A percentile compares a stretch with the other conserved stretches of the same genome.
Evolutionary conservation across 2,329 filamentous ascomycete genomes (phyloP).

Genomic region (Hypoxylon sp.): DNA sequence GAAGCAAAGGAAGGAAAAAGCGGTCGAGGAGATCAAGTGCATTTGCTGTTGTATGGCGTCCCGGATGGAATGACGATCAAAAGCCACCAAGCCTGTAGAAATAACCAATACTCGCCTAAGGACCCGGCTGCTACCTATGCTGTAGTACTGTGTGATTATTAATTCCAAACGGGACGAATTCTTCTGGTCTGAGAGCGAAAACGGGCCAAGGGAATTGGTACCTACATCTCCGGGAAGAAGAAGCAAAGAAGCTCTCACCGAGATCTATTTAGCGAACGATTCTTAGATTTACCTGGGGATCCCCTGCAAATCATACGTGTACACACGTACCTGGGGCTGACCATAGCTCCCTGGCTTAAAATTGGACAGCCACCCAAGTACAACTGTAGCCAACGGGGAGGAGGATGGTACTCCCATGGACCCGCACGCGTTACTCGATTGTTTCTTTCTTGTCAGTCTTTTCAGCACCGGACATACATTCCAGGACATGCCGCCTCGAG

Average conservation of each 20-base stretch:
- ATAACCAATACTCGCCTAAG: conserved; percentile 26
- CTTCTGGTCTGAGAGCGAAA: conserved; percentile 24
- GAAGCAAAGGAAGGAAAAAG: not conserved
- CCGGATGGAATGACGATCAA: conserved; percentile 37
- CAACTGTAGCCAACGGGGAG: conserved; percentile 20
- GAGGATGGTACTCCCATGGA: conserved; percentile 5
- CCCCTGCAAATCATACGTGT: conserved; percentile 23
- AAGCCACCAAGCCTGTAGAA: conserved; percentile 30
- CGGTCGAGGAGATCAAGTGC: conserved; percentile 31
- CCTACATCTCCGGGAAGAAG: conserved; percentile 28
- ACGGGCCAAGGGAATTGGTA: conserved; percentile 8
- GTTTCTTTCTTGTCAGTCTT: conserved; percentile 8
- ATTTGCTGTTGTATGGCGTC: conserved; percentile 28
- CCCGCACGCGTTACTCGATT: conserved; percentile 14
- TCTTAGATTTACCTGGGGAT: conserved; percentile 23
- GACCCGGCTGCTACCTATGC: conserved; percentile 13
- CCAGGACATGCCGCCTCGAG: not conserved
- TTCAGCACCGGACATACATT: not conserved
- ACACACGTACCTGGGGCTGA: conserved; percentile 14
- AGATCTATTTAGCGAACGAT: conserved; percentile 25
- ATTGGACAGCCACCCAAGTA: conserved; percentile 21
- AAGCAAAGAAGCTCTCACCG: conserved; percentile 36
- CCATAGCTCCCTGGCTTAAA: conserved; percentile 21
- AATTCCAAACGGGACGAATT: conserved; percentile 22
- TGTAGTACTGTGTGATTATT: conserved; percentile 8